These are phyloP conservation scores for Zoysia matrella DNA, from an alignment of 202 grass and related monocot genomes.

Conservation along the genomic window DNA sequence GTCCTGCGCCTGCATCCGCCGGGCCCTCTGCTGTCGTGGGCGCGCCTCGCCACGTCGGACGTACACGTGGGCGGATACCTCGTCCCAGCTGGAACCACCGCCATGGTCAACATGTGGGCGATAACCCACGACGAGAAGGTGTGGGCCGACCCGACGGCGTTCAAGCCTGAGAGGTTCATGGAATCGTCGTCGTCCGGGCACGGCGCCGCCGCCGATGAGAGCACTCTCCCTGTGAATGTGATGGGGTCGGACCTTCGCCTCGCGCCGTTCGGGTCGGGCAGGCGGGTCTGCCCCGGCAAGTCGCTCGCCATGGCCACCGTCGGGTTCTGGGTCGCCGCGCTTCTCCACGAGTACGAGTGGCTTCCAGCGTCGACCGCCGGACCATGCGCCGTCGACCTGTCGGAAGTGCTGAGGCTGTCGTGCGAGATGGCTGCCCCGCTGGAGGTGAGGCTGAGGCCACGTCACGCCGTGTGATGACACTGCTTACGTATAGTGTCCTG, in stretches of 20 bases:
- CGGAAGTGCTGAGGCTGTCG: conserved; percentile 78
- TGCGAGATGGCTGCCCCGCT: conserved; percentile 86
- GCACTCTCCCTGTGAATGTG: conserved; percentile 16
- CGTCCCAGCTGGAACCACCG: conserved; percentile 76
- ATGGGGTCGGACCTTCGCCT: conserved; percentile 72
- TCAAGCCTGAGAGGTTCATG: conserved; percentile 60
- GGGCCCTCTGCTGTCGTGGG: conserved; percentile 90
- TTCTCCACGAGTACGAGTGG: conserved; percentile 74
- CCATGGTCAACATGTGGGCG: conserved; percentile 99
- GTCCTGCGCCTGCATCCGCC: conserved; percentile 80
- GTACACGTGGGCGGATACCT: conserved; percentile 55
- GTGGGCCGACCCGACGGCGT: conserved; percentile 64
- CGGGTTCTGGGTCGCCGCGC: conserved; percentile 70
- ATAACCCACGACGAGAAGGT: conserved; percentile 69
- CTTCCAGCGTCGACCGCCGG: not conserved
- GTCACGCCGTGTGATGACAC: not conserved
- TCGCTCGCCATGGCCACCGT: conserved; percentile 86
- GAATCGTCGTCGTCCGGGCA: too few relatives aligned
- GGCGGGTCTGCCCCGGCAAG: conserved; percentile 82
- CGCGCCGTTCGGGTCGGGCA: conserved; percentile 80
- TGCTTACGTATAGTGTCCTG: too few relatives aligned
- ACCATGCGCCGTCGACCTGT: conserved; percentile 43
- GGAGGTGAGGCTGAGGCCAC: conserved; percentile 38
- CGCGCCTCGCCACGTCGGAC: conserved; percentile 77
- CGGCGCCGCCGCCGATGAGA: not conserved